Percentiles rank a stretch among this genome's conserved stretches.
These are phyloP conservation scores for Cordyceps cicadae DNA, from an alignment of 2,329 filamentous ascomycete genomes.

Conservation along the genomic window DNA sequence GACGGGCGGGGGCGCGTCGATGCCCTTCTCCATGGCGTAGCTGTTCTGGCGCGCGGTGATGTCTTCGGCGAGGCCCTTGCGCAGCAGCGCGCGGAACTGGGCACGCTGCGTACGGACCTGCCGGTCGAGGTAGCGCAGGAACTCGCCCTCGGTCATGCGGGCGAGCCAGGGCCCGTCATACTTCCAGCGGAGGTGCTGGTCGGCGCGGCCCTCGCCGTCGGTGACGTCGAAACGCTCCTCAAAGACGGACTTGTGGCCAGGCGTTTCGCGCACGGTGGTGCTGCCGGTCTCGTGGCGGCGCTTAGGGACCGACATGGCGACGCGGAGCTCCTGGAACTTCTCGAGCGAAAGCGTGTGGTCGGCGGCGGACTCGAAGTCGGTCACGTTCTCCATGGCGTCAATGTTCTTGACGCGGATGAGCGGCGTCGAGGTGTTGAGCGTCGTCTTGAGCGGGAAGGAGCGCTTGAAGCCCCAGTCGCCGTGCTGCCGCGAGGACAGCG, in stretches of 20 bases:
- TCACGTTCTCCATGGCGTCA: conserved; percentile 80
- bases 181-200: conserved; percentile 50
- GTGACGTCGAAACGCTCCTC: conserved; percentile 51
- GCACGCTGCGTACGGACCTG: conserved; percentile 43
- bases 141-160: conserved; percentile 52
- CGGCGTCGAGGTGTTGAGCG: conserved; percentile 63
- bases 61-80: conserved; percentile 38
- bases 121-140: conserved; percentile 46
- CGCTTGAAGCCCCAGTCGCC: conserved; percentile 95
- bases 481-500: conserved; percentile 58
- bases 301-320: conserved; percentile 56
- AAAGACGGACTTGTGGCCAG: conserved; percentile 45
- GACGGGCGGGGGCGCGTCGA: conserved; percentile 21
- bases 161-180: conserved; percentile 60
- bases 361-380: conserved; percentile 75
- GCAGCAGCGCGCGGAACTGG: conserved; percentile 49
- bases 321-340: conserved; percentile 77
- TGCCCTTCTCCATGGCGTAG: conserved; percentile 32
- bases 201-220: conserved; percentile 24
- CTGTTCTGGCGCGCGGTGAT: conserved; percentile 30
- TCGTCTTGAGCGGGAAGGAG: conserved; percentile 67
- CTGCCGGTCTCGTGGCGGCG: conserved; percentile 15
- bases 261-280: conserved; percentile 13
- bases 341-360: conserved; percentile 73
- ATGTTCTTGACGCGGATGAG: conserved; percentile 68